Percentiles rank a stretch among this genome's conserved stretches.
These are phyloP conservation scores for Scedosporium minutisporum DNA, from an alignment of 2,329 filamentous ascomycete genomes.

Conservation along the genomic window DNA sequence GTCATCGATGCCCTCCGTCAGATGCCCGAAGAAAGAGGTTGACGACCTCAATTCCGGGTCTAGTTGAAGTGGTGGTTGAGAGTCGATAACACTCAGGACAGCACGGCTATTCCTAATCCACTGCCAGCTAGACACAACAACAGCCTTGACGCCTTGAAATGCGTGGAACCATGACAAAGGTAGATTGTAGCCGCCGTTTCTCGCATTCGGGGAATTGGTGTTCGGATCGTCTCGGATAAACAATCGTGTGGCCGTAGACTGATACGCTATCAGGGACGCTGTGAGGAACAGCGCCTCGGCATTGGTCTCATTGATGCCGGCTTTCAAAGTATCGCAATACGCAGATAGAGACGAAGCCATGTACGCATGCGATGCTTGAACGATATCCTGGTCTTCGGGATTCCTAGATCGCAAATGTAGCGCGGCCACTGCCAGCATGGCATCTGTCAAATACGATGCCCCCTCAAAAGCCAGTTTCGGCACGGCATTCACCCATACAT, in stretches of 20 bases:
- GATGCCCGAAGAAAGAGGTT: constrained; percentile 49
- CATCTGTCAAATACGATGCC: constrained; percentile 50
- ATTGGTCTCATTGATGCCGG: constrained; percentile 48
- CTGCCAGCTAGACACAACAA: constrained; percentile 55
- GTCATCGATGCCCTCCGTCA: constrained; percentile 48
- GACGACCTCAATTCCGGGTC: constrained; percentile 39
- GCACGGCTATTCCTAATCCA: constrained; percentile 49
- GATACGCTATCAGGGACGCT: constrained; percentile 54
- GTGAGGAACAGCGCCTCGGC: constrained; percentile 56
- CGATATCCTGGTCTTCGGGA: constrained; percentile 49
- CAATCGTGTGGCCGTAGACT: constrained; percentile 53
- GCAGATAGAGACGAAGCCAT: constrained; percentile 54
- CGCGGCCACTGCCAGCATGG: constrained; percentile 54
- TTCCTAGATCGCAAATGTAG: constrained; percentile 48
- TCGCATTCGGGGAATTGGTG: constrained; percentile 24
- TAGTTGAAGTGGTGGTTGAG: constrained; percentile 52
- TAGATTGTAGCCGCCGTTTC: constrained; percentile 39
- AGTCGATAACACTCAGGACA: constrained; percentile 53
- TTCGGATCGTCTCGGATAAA: constrained; percentile 45
- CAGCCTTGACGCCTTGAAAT: constrained; percentile 57
- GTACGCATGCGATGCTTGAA: constrained; percentile 54
- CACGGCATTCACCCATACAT: constrained; percentile 51
- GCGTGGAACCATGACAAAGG: constrained; percentile 58
- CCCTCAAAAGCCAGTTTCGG: constrained; percentile 52
- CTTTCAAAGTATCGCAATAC: constrained; percentile 46